These are phyloP conservation scores for Lodderomyces oxycetoniae DNA, from an alignment of 1,139 yeast genomes.

Conservation along the genomic window DNA sequence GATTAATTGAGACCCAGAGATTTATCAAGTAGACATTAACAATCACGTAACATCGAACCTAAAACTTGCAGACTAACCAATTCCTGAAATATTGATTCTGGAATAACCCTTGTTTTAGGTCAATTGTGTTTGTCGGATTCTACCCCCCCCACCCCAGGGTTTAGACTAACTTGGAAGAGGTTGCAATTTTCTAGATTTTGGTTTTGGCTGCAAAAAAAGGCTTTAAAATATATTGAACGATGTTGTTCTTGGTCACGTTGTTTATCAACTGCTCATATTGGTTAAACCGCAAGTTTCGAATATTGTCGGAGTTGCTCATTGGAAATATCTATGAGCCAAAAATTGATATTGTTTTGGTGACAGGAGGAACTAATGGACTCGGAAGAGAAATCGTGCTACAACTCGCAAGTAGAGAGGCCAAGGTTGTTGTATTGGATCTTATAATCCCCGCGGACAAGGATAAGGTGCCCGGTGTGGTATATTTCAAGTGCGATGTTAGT, in stretches of 20 bases:
- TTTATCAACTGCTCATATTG: conserved; percentile 10
- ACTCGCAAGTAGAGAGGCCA: conserved; percentile 39
- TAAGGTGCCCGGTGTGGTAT: conserved; percentile 41
- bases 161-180: too few species aligned
- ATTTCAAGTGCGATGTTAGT: conserved; percentile 68
- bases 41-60: too few species aligned
- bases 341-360: conserved; percentile 62
- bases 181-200: too few species aligned
- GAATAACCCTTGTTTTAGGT: too few species aligned
- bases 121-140: too few species aligned
- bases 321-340: conserved; percentile 50
- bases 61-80: too few species aligned
- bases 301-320: conserved; percentile 32
- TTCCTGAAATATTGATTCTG: too few species aligned
- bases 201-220: too few species aligned
- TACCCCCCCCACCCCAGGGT: too few species aligned
- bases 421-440: conserved; percentile 64
- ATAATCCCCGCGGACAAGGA: conserved; percentile 31
- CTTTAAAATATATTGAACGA: too few species aligned
- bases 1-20: too few species aligned
- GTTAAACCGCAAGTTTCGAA: conserved; percentile 28
- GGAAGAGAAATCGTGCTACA: conserved; percentile 58
- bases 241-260: conserved; percentile 5
- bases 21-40: too few species aligned
- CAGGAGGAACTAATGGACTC: conserved; percentile 79